Evolutionary conservation across 352 stramenopile species (phyloP).

Genomic region (Aphanomyces cochlioides): DNA sequence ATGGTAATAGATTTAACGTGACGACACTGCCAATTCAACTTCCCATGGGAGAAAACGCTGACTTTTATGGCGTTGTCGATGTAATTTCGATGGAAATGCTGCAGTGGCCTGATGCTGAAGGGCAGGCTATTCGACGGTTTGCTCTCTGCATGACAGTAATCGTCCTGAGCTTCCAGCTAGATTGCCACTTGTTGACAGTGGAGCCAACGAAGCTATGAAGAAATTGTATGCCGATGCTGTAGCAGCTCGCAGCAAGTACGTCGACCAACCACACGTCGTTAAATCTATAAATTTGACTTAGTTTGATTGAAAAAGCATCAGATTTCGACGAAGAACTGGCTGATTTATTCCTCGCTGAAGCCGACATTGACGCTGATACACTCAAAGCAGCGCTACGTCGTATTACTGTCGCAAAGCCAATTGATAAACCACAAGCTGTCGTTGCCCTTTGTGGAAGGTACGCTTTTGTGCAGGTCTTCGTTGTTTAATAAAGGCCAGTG

Average conservation of each 20-base stretch:
- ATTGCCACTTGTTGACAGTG: constrained; percentile 45
- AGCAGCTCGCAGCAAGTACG: constrained; percentile 38
- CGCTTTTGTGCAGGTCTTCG: neutral
- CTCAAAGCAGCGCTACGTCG: constrained; percentile 56
- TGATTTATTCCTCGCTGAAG: constrained; percentile 72
- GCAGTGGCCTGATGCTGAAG: constrained; percentile 58
- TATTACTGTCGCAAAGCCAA: constrained; percentile 43
- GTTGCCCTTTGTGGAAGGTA: constrained; percentile 21
- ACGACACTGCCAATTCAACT: constrained; percentile 62
- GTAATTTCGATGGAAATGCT: constrained; percentile 66
- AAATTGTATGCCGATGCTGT: constrained; percentile 45
- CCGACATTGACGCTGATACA: constrained; percentile 47
- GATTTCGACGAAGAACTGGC: constrained; percentile 71
- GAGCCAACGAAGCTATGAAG: constrained; percentile 45
- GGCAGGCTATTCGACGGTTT: constrained; percentile 44
- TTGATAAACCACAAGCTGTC: neutral
- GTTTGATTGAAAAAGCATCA: constrained; percentile 58
- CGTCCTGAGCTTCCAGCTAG: neutral
- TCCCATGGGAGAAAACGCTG: constrained; percentile 55
- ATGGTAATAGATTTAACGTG: constrained; percentile 40
- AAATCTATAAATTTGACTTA: neutral
- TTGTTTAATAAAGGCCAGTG: constrained; percentile 41
- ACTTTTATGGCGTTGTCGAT: constrained; percentile 64
- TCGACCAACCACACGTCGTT: neutral
- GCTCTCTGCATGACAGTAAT: neutral